Evolutionary conservation across 371 early-diverging fungal species (phyloP), one percentile per base, ranked within the genome.

Genomic region (Syncephalis plumigaleata): DNA sequence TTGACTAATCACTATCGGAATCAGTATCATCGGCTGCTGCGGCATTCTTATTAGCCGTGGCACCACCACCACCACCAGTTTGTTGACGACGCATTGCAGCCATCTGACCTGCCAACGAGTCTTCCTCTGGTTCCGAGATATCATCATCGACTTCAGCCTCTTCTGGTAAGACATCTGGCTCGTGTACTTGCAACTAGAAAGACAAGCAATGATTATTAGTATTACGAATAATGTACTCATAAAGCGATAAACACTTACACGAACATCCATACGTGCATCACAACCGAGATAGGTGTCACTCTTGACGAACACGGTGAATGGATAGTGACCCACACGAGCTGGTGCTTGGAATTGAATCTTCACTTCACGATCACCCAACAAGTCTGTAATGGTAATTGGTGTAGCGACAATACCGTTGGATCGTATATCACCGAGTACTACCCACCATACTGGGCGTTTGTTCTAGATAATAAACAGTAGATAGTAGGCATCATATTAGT

Each of bases 111-210:
- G 92, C 94, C 57, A 94, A 75, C 25, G 87, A 83, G 60, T 90
- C 90, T 48, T 90, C 91, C 47, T 91, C 96, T 27, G 94, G 93
- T 52, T 94, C 96, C 16, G 91, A 89, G 51, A 94, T 94, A 47
- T 85, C 85, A 53, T 93, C 94, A 42, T 91, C 91, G 1, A 81
- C 63, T 39, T 83, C 84, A 0, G 72, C 67, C 47, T 77, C 73
- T 13, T 73, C 70, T 22, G 88, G 83, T 42, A 83, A 68, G 38
- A 71, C 70, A 4, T 79, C 54, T 13, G 72, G 70, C 47, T 84
- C 81, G 37, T 78, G 68, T 9, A 84, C 77, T 16, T 59, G 58
- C 16, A 63, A 45, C 52, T 54, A 36, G n/a, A n/a, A n/a, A 7
- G 31, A 31, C 31, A 31, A 31, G 31, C 4, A 31, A 31, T 31